Percentiles rank a stretch among this genome's conserved stretches.
Evolutionary conservation across 805 yeast genomes (phyloP).

Genomic region (Candida ovalis): DNA sequence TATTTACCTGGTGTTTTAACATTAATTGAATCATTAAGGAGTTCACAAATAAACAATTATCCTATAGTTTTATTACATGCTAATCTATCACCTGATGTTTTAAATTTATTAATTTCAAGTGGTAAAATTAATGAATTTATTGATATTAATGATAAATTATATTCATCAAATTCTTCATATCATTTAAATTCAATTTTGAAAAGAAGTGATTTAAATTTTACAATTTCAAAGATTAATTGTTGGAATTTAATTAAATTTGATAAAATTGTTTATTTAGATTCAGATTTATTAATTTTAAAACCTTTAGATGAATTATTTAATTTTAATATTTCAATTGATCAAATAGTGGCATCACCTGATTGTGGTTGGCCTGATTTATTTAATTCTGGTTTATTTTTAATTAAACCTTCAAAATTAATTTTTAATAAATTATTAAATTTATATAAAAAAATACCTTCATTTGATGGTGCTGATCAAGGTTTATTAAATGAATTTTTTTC

Average conservation of each 20-base stretch:
- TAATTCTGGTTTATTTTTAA: slow-evolving; percentile 71
- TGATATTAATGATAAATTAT: slow-evolving; percentile 21
- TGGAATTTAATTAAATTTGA: slow-evolving; percentile 46
- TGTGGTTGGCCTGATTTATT: slow-evolving; percentile 92
- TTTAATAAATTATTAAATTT: slow-evolving; percentile 38
- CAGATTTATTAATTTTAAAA: slow-evolving; percentile 47
- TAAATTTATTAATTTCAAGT: slow-evolving; percentile 8
- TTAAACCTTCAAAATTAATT: slow-evolving; percentile 46
- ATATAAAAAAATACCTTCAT: slow-evolving; percentile 32
- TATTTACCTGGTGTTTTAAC: slow-evolving; percentile 38
- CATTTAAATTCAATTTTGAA: slow-evolving; percentile 20
- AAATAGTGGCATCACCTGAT: slow-evolving; percentile 64
- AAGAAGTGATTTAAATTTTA: slow-evolving; percentile 30
- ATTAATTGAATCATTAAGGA: slow-evolving; percentile 26
- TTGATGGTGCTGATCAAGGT: slow-evolving; percentile 95
- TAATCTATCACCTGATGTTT: slow-evolving; percentile 12
- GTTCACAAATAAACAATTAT: slow-evolving; percentile 9
- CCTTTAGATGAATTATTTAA: slow-evolving; percentile 30
- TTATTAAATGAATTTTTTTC: slow-evolving; percentile 71
- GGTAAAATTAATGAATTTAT: slow-evolving; percentile 14
- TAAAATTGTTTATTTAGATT: slow-evolving; percentile 56
- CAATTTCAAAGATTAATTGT: slow-evolving; percentile 52
- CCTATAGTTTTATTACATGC: slow-evolving; percentile 26
- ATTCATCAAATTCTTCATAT: slow-evolving; percentile 16
- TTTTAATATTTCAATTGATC: slow-evolving; percentile 22